Conservation (phyloP, 352 stramenopile genomes). For the Globisporangium splendens region DNA sequence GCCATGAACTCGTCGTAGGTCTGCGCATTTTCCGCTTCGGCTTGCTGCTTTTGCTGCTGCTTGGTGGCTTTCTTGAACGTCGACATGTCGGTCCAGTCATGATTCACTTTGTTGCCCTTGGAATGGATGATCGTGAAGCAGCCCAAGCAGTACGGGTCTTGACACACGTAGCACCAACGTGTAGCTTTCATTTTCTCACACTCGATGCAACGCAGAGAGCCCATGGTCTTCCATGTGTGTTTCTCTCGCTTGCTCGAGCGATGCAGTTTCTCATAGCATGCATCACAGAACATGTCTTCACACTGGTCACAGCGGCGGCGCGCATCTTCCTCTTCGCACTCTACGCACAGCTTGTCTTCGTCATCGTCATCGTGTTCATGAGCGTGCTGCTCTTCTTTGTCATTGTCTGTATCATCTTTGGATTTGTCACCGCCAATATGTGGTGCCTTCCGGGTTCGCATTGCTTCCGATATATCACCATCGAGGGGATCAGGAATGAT, state of each 20-base stretch:
- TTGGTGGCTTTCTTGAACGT: conserved; percentile 47
- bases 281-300: conserved; percentile 76
- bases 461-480: conserved; percentile 26
- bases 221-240: conserved; percentile 77
- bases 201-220: conserved; percentile 72
- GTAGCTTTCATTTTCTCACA: conserved; percentile 86
- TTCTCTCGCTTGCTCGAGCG: conserved; percentile 62
- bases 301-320: conserved; percentile 63
- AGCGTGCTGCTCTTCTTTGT: conserved; percentile 1
- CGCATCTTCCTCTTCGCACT: conserved; percentile 78
- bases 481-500: conserved; percentile 56
- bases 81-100: conserved; percentile 72
- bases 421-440: conserved; percentile 11
- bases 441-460: conserved; percentile 20
- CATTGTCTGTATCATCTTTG: conserved; percentile 4
- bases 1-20: conserved; percentile 75
- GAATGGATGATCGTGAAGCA: conserved; percentile 83
- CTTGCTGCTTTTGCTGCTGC: conserved; percentile 27
- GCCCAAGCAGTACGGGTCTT: conserved; percentile 77
- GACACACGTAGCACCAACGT: conserved; percentile 66
- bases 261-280: conserved; percentile 76
- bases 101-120: conserved; percentile 71
- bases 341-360: conserved; percentile 64
- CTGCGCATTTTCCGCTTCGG: conserved; percentile 46
- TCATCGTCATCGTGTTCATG: conserved; percentile 32